Evolutionary conservation across 192 early-diverging fungal genomes (phyloP), one percentile per base, ranked within the genome.

Genomic region (Phlyctochytrium bullatum): DNA sequence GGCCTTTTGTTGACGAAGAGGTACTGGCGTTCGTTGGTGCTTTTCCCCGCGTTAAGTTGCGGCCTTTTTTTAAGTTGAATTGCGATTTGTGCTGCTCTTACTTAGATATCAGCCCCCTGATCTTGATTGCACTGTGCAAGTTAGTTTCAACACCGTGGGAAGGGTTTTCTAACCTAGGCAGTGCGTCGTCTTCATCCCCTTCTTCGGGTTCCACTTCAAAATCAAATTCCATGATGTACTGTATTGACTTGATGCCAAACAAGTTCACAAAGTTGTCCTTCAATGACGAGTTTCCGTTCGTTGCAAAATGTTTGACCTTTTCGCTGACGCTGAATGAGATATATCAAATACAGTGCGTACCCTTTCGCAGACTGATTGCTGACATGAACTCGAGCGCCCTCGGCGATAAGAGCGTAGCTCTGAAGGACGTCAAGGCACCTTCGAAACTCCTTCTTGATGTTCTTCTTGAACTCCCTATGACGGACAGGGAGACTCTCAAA

Each of bases 401-500:
- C 75, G 24, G 82, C 79, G 24, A 94, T 86, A 2, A 97, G 73
- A 2, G 90, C 90, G 65, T 97, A 98, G 6, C 89, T 84, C 75
- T 98, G 92, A 17, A 98, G 67, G 2, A 95, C 59, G 3, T 83
- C 80, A 25, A 97, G 73, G 30, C 90, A 83, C 34, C 91, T 92
- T 4, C 81, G 71, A 66, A 86, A 94, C 67, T 99, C 96, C 14
- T 84, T 70, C 50, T 88, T 88, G 36, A 90, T 79, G 62, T 96
- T 93, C 31, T 88, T 85, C 59, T 89, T 90, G 75, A 97, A 88
- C 68, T 98, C 95, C 33, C 81, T 83, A 35, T 80, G 73, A 17
- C 97, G 83, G 12, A 99, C 97, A 2, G 97, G 97, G 71, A 95
- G 81, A 20, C 79, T 72, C 4, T 85, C 82, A 85, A 99, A 99